These are phyloP conservation scores for Ehretia macrophylla DNA, from an alignment of 257 asterid genomes.

Conservation along the genomic window DNA sequence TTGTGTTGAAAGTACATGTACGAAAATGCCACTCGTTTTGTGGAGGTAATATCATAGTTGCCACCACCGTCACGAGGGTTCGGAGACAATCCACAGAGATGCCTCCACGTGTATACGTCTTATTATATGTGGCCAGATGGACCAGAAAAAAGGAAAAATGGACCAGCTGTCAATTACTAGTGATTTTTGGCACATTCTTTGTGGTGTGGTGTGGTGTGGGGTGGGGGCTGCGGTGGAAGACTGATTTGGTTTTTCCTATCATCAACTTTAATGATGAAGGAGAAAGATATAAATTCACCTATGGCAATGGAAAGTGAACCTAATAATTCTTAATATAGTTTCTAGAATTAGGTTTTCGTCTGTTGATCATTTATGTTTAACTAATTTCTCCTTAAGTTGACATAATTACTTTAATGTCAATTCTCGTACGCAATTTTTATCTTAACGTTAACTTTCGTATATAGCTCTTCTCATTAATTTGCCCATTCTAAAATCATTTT, in stretches of 20 bases:
- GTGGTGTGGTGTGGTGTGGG: too few relatives aligned
- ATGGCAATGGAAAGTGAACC: neutral
- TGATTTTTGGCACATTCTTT: neutral
- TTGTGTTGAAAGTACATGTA: neutral
- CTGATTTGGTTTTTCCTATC: neutral
- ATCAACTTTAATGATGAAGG: neutral
- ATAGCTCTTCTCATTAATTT: too few relatives aligned
- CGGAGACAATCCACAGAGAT: neutral
- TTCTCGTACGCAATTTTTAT: too few relatives aligned
- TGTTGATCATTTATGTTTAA: too few relatives aligned
- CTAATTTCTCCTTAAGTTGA: too few relatives aligned
- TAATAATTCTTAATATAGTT: too few relatives aligned
- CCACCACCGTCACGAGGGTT: constrained; percentile 9
- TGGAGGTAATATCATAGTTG: constrained; percentile 1
- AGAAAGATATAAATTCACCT: neutral
- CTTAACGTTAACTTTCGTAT: too few relatives aligned
- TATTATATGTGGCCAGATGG: neutral
- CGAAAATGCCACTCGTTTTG: neutral
- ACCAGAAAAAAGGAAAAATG: neutral
- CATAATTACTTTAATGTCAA: too few relatives aligned
- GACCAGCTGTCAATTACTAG: neutral
- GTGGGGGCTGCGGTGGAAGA: too few relatives aligned
- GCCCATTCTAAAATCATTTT: too few relatives aligned
- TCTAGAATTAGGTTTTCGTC: too few relatives aligned
- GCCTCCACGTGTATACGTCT: constrained; percentile 1